Base-by-base conservation (phyloP, 2,329 filamentous ascomycete species). In the Botrytis medusae region DNA sequence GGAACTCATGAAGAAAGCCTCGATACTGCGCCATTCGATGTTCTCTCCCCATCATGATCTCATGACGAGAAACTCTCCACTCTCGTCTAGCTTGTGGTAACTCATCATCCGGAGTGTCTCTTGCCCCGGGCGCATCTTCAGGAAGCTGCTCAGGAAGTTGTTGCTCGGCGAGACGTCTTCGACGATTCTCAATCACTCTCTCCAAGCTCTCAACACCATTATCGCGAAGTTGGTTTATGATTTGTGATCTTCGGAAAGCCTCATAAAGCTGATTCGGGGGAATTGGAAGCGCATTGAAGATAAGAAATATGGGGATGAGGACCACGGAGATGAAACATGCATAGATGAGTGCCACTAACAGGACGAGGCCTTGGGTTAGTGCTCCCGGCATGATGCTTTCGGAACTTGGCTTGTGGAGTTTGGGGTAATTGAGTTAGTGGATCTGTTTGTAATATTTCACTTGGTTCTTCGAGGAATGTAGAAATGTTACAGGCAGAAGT, bases 291-390 rank as follows among this genome's bases (percentile, higher is more conserved):
- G 0, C 2, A 1, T 14, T 3, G 12, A 40, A 25, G 12, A 8
- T 0, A n/a, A n/a, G 20, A 37, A n/a, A 6, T n/a, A 63, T 29
- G 2, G 61, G 61, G 3, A 63, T 1, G 32, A 37, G 18, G 18
- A 67, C 12, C 1, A 67, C 9, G 14, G 22, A n/a, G 63, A 12
- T 37, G 14, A 67, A 51, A 18, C 29, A 51, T 51, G 48, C 29
- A 16, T n/a, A 67, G 8, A 51, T 1, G 7, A 67, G 22, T 9
- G 37, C 4, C 3, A 37, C 0, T 37, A n/a, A 2, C 8, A 37
- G 3, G 2, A 0, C 2, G 7, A 57, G 4, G 25, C 14, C 1
- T 7, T 3, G 14, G 0, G 34, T 20, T n/a, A 16, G 1, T 37
- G 2, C 2, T 25, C 2, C 0, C 25, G 32, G 10, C 63, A 67